These are phyloP conservation scores for Tolypocladium ophioglossoides DNA, from an alignment of 2,329 filamentous ascomycete species.

Conservation along the genomic window DNA sequence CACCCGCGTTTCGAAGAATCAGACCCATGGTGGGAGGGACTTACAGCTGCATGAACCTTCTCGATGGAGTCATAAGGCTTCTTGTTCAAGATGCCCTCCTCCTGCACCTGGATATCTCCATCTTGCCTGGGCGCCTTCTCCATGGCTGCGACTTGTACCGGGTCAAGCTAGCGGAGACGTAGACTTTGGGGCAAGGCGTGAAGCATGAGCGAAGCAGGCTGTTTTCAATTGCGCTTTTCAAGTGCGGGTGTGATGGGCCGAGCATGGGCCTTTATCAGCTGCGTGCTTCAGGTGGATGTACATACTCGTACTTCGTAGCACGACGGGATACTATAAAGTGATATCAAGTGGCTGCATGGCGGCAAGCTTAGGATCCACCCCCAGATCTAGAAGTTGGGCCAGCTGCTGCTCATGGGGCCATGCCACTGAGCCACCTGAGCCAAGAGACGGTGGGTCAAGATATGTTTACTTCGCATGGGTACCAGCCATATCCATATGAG, in stretches of 20 bases:
- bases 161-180: neutral
- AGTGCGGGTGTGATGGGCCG: neutral
- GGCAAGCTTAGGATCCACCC: neutral
- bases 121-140: neutral
- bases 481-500: neutral
- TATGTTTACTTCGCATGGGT: neutral
- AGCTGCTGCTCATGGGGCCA: neutral
- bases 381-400: neutral
- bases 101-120: neutral
- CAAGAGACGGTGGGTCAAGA: neutral
- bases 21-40: neutral
- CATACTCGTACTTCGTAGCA: too few relatives aligned
- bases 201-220: neutral
- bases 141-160: neutral
- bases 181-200: neutral
- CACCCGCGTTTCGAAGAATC: too few relatives aligned
- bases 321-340: neutral
- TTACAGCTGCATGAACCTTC: neutral
- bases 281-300: neutral
- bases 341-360: neutral
- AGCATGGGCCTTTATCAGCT: too few relatives aligned
- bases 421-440: neutral
- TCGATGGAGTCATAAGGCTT: neutral
- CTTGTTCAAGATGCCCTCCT: neutral
- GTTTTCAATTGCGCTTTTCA: too few relatives aligned